Evolutionary conservation across 2,329 filamentous ascomycete genomes (phyloP).

Genomic region (Nothophoma quercina): DNA sequence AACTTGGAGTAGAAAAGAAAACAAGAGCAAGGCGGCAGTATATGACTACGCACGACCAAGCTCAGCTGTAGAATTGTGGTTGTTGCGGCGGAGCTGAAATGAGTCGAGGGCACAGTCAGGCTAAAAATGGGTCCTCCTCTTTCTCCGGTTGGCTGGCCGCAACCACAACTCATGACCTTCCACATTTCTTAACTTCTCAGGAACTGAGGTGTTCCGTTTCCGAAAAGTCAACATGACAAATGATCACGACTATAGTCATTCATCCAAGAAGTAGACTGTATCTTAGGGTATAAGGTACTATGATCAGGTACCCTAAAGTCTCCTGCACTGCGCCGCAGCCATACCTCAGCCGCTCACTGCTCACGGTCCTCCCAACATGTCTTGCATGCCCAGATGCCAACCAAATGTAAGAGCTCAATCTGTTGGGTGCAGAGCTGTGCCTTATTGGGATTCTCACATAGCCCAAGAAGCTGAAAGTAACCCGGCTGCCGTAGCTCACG

Average conservation of each 20-base stretch:
- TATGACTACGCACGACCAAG: constrained; percentile 7
- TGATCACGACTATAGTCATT: too few species aligned
- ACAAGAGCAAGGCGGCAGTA: background rate
- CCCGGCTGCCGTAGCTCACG: too few species aligned
- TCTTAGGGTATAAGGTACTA: too few species aligned
- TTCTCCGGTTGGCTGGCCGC: constrained; percentile 18
- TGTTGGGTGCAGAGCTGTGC: too few species aligned
- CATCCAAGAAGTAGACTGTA: too few species aligned
- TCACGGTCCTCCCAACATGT: background rate
- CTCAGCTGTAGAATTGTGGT: constrained; percentile 15
- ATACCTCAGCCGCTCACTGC: constrained; percentile 6
- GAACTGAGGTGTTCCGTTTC: too few species aligned
- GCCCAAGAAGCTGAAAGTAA: too few species aligned
- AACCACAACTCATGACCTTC: background rate
- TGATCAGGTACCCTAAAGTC: too few species aligned
- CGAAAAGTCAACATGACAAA: too few species aligned
- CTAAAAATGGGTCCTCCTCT: constrained; percentile 21
- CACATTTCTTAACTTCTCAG: background rate
- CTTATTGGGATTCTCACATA: too few species aligned
- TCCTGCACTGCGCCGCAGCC: constrained; percentile 4
- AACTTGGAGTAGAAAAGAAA: background rate
- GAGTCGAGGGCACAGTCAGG: constrained; percentile 16
- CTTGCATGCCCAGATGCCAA: background rate
- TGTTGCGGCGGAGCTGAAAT: constrained; percentile 18
- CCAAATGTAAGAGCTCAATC: too few species aligned